A percentile compares a stretch with the other conserved stretches of the same genome.
Conservation (phyloP, 768 basidiomycete species). For the Termitomyces sp. region DNA sequence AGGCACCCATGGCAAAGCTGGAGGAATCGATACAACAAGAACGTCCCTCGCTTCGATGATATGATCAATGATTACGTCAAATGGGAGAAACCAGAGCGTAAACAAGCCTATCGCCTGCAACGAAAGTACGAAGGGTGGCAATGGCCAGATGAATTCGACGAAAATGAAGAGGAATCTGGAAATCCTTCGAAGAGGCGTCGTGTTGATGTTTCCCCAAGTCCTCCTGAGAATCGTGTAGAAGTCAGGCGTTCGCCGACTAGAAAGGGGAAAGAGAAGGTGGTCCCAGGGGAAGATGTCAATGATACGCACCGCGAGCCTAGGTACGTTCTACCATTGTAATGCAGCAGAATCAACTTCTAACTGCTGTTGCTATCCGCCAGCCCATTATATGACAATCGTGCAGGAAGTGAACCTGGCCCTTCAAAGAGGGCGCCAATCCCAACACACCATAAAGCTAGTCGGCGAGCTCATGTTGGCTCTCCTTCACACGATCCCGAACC, state of each 20-base stretch:
- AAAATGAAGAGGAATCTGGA: not conserved
- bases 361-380: not conserved
- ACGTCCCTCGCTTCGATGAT: constrained; percentile 26
- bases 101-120: constrained; percentile 24
- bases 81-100: constrained; percentile 19
- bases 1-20: constrained; percentile 46
- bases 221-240: not conserved
- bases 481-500: not conserved
- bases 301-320: not conserved
- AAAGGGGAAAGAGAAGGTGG: constrained; percentile 3
- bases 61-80: constrained; percentile 28
- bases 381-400: not conserved
- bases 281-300: not conserved
- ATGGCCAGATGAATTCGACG: not conserved
- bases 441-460: not conserved
- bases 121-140: constrained; percentile 7
- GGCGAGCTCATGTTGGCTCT: not conserved
- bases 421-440: not conserved
- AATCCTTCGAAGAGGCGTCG: constrained; percentile 5
- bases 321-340: not conserved
- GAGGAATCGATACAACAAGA: constrained; percentile 45
- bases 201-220: not conserved
- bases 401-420: constrained; percentile 4
- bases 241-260: not conserved
- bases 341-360: not conserved